Evolutionary conservation across 768 basidiomycete genomes (phyloP), one percentile per base, ranked within the genome.

Genomic region (Obba rivulosa): DNA sequence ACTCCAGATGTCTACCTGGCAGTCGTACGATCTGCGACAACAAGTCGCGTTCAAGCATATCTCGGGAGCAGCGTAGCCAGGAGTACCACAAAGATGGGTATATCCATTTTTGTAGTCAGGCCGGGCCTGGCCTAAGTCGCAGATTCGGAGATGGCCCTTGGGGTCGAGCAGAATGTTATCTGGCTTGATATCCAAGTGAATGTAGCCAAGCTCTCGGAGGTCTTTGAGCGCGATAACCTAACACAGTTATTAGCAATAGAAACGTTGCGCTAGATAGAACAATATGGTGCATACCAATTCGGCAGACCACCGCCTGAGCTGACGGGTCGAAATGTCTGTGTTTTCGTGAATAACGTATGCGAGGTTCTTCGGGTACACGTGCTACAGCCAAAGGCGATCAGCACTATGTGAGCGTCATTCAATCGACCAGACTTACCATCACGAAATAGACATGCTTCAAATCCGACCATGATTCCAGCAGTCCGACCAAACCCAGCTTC

Each of bases 171-270:
- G 65, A 34, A 77, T 69, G 57, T 79, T 79, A 54, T 66, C 69
- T 28, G 75, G 75, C 49, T 77, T 77, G 54, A 79, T 71, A 56
- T 79, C 76, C 20, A 72, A 64, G 59, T 77, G 75, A 7, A 76
- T 65, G 54, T 76, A 70, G 50, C 70, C 70, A 48, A 73, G 66
- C 28, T 58, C 59, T 50, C 73, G 72, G 4, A 76, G 59, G 49
- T 18, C 37, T 4, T 46, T 25, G 17, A 62, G 31, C 2, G 73
- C 78, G 4, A 45, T 35, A 11, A 62, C 23, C 62, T 63, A 35
- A 8, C 11, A 13, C 2, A 3, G 4, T 20, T 13, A 37, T 39
- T 11, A 35, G 14, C 22, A 16, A 40, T 16, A 16, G 3, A 23
- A 31, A 21, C n/a, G 9, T 21, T 25, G 22, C 24, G 41, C 9